phyloP scores from a whole-genome alignment of 1,284 basidiomycete genomes.

The Tylopilus orsonianus region DNA sequence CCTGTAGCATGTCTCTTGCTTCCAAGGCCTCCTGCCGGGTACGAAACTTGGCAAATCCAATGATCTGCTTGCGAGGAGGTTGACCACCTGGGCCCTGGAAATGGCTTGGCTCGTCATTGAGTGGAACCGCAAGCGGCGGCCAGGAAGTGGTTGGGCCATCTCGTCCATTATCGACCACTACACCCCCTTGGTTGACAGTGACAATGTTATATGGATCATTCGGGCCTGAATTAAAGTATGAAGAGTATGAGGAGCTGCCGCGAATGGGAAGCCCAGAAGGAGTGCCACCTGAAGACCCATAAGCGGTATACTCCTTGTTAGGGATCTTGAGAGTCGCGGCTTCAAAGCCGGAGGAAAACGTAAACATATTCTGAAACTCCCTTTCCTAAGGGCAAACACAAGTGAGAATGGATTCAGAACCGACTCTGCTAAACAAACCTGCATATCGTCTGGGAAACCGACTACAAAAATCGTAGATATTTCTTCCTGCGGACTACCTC shows the following conservation, averaged over 20 bases:
- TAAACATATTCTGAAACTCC: constrained; percentile 99
- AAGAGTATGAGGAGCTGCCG: constrained; percentile 33
- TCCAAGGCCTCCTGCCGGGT: constrained; percentile 85
- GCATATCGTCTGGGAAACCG: constrained; percentile 98
- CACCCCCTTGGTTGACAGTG: constrained; percentile 74
- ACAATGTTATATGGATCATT: constrained; percentile 80
- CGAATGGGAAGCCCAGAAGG: constrained; percentile 34
- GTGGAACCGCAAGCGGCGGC: constrained; percentile 45
- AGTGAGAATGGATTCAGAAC: constrained; percentile 3
- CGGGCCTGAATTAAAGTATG: constrained; percentile 46
- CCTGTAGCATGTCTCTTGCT: constrained; percentile 89
- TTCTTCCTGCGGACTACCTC: constrained; percentile 64
- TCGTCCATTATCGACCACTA: constrained; percentile 68
- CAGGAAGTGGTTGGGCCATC: constrained; percentile 69
- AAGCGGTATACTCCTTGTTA: constrained; percentile 79
- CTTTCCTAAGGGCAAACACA: constrained; percentile 67
- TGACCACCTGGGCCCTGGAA: constrained; percentile 38
- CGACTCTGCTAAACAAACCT: constrained; percentile 53
- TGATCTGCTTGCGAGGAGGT: constrained; percentile 89
- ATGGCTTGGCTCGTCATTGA: constrained; percentile 39
- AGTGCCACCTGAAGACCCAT: constrained; percentile 47
- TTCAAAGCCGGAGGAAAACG: constrained; percentile 94
- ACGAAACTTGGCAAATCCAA: constrained; percentile 96
- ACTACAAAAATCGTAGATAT: constrained; percentile 99
- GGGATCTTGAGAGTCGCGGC: constrained; percentile 98